Evolutionary conservation across 345 rosid species (phyloP), one percentile per base, ranked within the genome.

Genomic region (Isatis tinctoria): DNA sequence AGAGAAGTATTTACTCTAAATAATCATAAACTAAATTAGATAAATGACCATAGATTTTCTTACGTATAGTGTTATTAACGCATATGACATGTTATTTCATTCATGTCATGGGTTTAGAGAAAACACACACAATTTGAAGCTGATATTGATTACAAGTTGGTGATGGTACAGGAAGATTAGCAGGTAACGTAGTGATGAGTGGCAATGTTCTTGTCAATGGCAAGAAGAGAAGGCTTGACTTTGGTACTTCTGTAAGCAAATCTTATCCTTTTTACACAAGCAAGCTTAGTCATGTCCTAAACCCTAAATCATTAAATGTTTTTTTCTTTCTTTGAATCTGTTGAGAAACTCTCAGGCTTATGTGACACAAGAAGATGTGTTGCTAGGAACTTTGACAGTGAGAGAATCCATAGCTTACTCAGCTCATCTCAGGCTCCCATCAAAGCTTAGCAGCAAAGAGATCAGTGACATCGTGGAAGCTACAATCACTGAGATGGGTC

Each of bases 121-220:
- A 33, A 58, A 32, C 17, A 33, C 6, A 56, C 39, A 14, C 39
- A 56, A 4, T 28, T 8, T 56, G 35, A 43, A 11, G 20, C 11
- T 16, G 35, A n/a, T 53, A 36, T 58, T 57, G 67, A 58, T 66
- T 57, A 24, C 43, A 48, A 59, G 26, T 27, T 61, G 47, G 58
- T n/a, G 0, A 44, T 61, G 10, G 39, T 39, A 49, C 96, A 95
- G 99, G 98, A 71, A 88, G 99, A 80, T 87, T 95, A 37, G 89
- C 99, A 20, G 82, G 88, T 54, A 87, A 87, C 61, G 96, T 88
- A 75, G 76, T 95, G 14, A 95, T 90, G 98, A 90, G 94, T 20
- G 99, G 99, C 62, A 85, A 80, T 58, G 87, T 95, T 64, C 92
- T 90, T 63, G 81, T 92, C 74, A 92, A 95, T 73, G 99, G 99